These are phyloP conservation scores for Fraxinus sp. DNA, from an alignment of 305 asterid genomes.

Conservation along the genomic window DNA sequence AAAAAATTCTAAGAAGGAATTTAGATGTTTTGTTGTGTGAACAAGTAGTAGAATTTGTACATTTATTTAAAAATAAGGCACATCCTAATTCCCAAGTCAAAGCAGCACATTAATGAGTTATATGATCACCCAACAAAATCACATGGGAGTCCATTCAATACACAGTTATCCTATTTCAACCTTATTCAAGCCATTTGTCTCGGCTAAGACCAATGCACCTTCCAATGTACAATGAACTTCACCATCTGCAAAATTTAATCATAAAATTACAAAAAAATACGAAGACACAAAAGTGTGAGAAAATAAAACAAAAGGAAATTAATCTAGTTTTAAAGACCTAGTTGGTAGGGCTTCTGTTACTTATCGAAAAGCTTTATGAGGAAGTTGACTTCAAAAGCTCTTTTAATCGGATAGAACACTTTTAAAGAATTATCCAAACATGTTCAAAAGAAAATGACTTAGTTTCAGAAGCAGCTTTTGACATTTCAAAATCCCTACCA, in stretches of 20 bases:
- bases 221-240: background rate
- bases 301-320: too few species aligned
- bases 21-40: background rate
- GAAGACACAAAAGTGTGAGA: background rate
- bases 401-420: background rate
- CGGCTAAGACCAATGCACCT: conserved; percentile 19
- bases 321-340: too few species aligned
- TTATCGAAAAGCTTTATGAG: too few species aligned
- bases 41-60: background rate
- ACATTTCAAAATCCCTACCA: background rate
- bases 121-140: conserved; percentile 29
- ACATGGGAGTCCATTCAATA: conserved; percentile 25
- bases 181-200: conserved; percentile 1
- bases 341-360: background rate
- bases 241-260: conserved; percentile 2
- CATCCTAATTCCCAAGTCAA: background rate
- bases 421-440: background rate
- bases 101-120: background rate
- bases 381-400: background rate
- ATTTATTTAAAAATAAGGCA: background rate
- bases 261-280: background rate
- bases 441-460: too few species aligned
- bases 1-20: background rate
- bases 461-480: background rate
- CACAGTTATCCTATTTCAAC: conserved; percentile 7